Evolutionary conservation across 495 filamentous ascomycete species (phyloP).

Genomic region (Penicillium daleae): DNA sequence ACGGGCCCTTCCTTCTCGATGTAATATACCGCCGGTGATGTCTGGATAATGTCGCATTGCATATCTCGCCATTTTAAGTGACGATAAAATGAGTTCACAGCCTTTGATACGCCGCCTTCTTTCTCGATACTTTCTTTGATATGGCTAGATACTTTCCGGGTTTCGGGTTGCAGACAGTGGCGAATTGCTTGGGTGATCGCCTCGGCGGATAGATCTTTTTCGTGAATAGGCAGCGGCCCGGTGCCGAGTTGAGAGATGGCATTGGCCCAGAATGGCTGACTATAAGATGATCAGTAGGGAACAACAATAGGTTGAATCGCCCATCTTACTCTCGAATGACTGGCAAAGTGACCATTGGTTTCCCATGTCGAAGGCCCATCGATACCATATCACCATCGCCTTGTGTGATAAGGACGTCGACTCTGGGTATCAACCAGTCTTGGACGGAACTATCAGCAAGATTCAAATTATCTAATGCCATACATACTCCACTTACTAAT

Average conservation of each 20-base stretch:
- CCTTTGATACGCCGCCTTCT: conserved; percentile 1
- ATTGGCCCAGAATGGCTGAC: background rate
- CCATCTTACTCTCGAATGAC: conserved; percentile 6
- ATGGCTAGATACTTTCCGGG: background rate
- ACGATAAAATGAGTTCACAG: conserved; percentile 7
- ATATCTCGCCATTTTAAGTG: conserved; percentile 1
- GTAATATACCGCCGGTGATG: background rate
- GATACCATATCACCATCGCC: background rate
- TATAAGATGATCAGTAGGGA: background rate
- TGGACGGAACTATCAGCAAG: background rate
- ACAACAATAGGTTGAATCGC: background rate
- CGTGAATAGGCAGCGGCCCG: background rate
- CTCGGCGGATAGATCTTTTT: background rate
- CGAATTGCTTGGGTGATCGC: background rate
- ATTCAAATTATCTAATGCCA: background rate
- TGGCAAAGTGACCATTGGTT: conserved; percentile 9
- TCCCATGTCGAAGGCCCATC: background rate
- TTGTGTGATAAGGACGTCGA: background rate
- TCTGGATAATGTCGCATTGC: background rate
- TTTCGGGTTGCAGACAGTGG: background rate
- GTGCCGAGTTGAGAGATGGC: background rate
- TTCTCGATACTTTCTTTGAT: background rate
- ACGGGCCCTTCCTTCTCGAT: background rate
- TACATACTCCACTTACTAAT: background rate
- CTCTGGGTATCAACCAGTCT: background rate